These are phyloP conservation scores for Rhodamnia rubescens DNA, from an alignment of 345 rosid genomes.

Conservation along the genomic window DNA sequence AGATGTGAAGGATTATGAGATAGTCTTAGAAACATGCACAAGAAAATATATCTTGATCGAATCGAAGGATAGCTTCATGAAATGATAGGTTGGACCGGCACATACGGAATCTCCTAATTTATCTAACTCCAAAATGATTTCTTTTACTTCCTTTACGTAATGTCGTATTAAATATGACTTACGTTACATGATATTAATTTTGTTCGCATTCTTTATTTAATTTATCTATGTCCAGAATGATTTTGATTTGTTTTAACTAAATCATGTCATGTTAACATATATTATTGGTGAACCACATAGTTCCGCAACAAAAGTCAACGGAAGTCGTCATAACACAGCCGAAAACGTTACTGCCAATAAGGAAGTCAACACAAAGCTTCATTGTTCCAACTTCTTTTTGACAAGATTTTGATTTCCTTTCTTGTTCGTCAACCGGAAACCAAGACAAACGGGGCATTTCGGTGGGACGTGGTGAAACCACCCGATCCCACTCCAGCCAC, in stretches of 20 bases:
- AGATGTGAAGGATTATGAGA: neutral
- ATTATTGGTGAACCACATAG: neutral
- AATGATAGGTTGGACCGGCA: neutral
- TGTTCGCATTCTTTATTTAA: neutral
- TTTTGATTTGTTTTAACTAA: neutral
- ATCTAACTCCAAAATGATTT: neutral
- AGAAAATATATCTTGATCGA: neutral
- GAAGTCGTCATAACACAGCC: neutral
- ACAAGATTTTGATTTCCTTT: neutral
- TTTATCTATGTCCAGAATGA: neutral
- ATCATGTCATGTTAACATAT: neutral
- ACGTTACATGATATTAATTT: neutral
- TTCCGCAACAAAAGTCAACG: neutral
- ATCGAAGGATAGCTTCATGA: neutral
- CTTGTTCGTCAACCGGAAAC: neutral
- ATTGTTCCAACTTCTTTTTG: too few relatives aligned
- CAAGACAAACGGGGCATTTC: neutral
- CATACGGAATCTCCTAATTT: neutral
- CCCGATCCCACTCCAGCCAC: neutral
- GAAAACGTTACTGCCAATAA: neutral
- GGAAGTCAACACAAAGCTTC: neutral
- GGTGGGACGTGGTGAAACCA: neutral
- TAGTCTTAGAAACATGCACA: neutral
- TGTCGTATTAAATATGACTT: neutral
- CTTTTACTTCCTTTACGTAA: neutral